Evolutionary conservation across 345 rosid species (phyloP).

Genomic region (Corymbia maculata): DNA sequence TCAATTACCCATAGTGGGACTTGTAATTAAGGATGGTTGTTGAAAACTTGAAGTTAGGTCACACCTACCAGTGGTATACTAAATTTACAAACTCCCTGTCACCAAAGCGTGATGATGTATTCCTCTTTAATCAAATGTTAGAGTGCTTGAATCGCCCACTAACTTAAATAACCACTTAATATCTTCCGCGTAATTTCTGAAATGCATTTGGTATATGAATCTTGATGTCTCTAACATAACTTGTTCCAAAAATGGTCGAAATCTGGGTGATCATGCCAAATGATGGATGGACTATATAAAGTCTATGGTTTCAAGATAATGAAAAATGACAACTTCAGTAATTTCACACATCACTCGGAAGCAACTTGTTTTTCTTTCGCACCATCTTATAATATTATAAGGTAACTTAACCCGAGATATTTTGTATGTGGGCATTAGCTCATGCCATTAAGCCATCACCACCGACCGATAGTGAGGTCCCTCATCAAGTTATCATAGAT

Average conservation of each 20-base stretch:
- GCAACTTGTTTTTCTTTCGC: not conserved
- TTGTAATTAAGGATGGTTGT: not conserved
- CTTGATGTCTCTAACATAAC: not conserved
- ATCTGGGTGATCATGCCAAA: not conserved
- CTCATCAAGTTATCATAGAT: not conserved
- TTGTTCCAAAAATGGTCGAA: not conserved
- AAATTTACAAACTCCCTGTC: not conserved
- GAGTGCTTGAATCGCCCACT: not conserved
- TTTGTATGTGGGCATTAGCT: not conserved
- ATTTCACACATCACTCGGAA: not conserved
- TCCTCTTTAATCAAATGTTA: not conserved
- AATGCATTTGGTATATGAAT: not conserved
- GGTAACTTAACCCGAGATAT: not conserved
- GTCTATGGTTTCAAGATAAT: no score
- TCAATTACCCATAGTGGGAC: not conserved
- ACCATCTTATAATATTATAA: no score
- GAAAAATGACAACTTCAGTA: not conserved
- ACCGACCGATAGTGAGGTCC: not conserved
- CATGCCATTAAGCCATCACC: not conserved
- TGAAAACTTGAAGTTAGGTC: not conserved
- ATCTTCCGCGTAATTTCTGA: not conserved
- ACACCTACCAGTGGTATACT: not conserved
- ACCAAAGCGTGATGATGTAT: not conserved
- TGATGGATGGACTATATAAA: not conserved
- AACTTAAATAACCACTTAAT: not conserved